A percentile compares a stretch with the other conserved stretches of the same genome.
phyloP scores from a whole-genome alignment of 352 stramenopile genomes.

The Pythium plurisporium region DNA sequence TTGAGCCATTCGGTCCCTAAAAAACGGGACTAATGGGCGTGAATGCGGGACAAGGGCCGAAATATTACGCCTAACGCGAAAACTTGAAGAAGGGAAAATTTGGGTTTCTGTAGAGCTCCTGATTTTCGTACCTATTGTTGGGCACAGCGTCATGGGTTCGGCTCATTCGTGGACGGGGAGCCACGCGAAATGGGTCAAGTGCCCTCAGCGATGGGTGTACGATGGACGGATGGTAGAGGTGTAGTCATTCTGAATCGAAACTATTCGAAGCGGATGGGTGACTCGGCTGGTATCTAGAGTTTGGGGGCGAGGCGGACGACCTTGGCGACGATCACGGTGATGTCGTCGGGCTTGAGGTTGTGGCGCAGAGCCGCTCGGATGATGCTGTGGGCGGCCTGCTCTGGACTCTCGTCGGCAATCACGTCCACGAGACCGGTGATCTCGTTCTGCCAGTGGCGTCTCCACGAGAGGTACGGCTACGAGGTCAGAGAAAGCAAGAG shows the following conservation, averaged over 20 bases:
- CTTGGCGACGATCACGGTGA: constrained; percentile 75
- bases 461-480: constrained; percentile 59
- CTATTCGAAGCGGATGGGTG: too few relatives aligned
- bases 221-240: neutral
- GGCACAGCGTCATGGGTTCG: too few relatives aligned
- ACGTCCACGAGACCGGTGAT: constrained; percentile 58
- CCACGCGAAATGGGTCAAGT: neutral
- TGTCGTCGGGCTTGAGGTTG: constrained; percentile 81
- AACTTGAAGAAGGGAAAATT: neutral
- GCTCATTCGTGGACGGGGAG: too few relatives aligned
- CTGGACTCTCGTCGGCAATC: constrained; percentile 32
- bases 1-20: constrained; percentile 2
- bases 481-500: neutral
- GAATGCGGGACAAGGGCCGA: neutral
- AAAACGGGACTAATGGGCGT: neutral
- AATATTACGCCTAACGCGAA: too few relatives aligned
- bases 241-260: too few relatives aligned
- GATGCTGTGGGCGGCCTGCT: constrained; percentile 56
- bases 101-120: too few relatives aligned
- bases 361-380: constrained; percentile 66
- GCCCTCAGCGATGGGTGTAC: neutral
- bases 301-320: constrained; percentile 51
- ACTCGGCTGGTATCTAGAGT: constrained; percentile 26
- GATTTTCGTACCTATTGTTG: too few relatives aligned
- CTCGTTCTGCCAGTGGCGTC: constrained; percentile 55